These are phyloP conservation scores for Mucor ambiguus DNA, from an alignment of 371 early-diverging fungal genomes.

Conservation along the genomic window DNA sequence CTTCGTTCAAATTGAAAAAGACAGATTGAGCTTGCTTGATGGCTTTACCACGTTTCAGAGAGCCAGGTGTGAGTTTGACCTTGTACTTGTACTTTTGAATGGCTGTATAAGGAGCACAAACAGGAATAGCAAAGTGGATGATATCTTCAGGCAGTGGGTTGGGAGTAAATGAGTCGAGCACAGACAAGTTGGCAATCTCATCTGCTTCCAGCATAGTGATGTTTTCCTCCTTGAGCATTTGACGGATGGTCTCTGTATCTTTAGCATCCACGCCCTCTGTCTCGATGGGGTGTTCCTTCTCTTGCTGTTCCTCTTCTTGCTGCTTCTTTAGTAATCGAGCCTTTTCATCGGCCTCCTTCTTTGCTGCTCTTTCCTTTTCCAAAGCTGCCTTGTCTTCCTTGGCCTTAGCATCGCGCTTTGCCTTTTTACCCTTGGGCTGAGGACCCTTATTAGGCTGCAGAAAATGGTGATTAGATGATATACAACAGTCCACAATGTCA, in stretches of 20 bases:
- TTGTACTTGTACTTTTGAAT: constrained; percentile 94
- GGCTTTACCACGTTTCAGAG: constrained; percentile 93
- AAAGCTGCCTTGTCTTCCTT: constrained; percentile 47
- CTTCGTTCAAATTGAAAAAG: constrained; percentile 53
- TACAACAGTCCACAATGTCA: background rate
- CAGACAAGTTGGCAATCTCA: constrained; percentile 62
- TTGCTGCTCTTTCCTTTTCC: constrained; percentile 33
- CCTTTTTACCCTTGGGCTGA: constrained; percentile 75
- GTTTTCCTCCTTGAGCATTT: constrained; percentile 75
- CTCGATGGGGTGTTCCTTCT: background rate
- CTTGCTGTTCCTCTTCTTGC: constrained; percentile 12
- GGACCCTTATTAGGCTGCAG: constrained; percentile 70
- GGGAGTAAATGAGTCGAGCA: constrained; percentile 81
- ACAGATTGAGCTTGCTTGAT: constrained; percentile 54
- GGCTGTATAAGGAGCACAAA: constrained; percentile 94
- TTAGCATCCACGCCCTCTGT: constrained; percentile 30
- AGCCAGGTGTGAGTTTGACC: constrained; percentile 96
- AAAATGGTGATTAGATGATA: background rate
- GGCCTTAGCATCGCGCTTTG: constrained; percentile 61
- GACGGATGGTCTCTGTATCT: constrained; percentile 65
- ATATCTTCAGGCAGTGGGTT: constrained; percentile 81
- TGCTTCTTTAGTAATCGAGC: background rate
- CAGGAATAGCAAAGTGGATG: constrained; percentile 89
- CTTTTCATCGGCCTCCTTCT: constrained; percentile 27
- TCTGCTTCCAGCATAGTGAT: constrained; percentile 70